Evolutionary conservation across 2,329 filamentous ascomycete genomes (phyloP), one percentile per base, ranked within the genome.

Genomic region (Alternaria novae-zelandiae): DNA sequence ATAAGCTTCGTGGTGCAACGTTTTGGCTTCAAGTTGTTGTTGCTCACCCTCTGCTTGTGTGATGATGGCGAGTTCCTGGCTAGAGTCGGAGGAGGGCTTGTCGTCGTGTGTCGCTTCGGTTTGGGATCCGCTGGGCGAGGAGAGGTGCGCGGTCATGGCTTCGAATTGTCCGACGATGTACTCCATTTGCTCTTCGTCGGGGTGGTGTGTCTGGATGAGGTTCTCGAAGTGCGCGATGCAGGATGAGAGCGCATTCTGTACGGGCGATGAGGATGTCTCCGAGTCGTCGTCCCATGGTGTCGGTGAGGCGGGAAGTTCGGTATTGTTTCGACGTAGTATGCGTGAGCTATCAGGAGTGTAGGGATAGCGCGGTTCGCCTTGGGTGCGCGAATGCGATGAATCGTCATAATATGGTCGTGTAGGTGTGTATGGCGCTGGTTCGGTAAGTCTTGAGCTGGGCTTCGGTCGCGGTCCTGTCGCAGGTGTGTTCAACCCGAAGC

Each of bases 161-260:
- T 79, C 77, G 49, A 79, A 75, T 47, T 74, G 72, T 13, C 67
- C 65, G 3, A 79, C 67, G 20, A 79, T 70, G 51, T 75, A 78
- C 49, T 78, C 74, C 71, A 79, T 74, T 58, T 79, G 76, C 26
- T 74, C 70, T 23, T 77, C 74, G 32, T 71, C 74, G 5, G 76
- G 77, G 47, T 76, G 69, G 23, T 68, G 70, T 5, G 70, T 71
- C 41, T 72, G 67, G 23, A 78, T 76, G 28, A 78, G 67, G 51
- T 73, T 68, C 45, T 78, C 74, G 13, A 79, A 70, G 25, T 77
- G 72, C 50, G 65, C 63, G 9, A 78, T 69, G 47, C 76, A 78
- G 5, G 77, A 76, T 10, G 72, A 75, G 2, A 79, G 69, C 28
- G 74, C 74, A 23, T 66, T 59, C 57, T 79, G 77, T 11, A 78